These are phyloP conservation scores for Huntiella moniliformis DNA, from an alignment of 2,329 filamentous ascomycete species.

Conservation along the genomic window DNA sequence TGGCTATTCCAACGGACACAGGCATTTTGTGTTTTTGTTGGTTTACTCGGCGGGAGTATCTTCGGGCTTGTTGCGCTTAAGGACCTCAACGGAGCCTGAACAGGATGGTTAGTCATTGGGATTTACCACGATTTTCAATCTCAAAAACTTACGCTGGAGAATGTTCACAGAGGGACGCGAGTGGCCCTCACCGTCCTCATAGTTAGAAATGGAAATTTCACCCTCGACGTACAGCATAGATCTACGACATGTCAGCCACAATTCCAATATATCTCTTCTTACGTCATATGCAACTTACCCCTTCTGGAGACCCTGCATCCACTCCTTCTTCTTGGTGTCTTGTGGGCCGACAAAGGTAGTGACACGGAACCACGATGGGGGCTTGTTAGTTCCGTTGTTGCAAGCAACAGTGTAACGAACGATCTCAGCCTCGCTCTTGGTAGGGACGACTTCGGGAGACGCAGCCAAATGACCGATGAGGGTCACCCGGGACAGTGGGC, in stretches of 20 bases:
- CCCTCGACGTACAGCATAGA: constrained; percentile 69
- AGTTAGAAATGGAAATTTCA: constrained; percentile 50
- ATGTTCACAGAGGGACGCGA: constrained; percentile 46
- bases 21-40: not conserved
- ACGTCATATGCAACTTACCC: constrained; percentile 41
- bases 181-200: constrained; percentile 53
- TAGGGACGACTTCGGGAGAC: constrained; percentile 55
- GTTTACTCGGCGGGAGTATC: constrained; percentile 5
- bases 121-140: not conserved
- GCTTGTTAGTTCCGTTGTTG: constrained; percentile 45
- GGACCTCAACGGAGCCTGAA: constrained; percentile 26
- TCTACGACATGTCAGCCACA: constrained; percentile 24
- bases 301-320: constrained; percentile 56
- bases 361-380: constrained; percentile 74
- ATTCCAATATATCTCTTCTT: not conserved
- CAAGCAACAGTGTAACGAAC: constrained; percentile 62
- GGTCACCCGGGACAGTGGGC: constrained; percentile 58
- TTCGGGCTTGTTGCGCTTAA: constrained; percentile 21
- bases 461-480: constrained; percentile 71
- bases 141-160: constrained; percentile 50
- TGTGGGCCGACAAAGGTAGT: constrained; percentile 53
- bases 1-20: constrained; percentile 11
- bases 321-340: constrained; percentile 52
- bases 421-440: constrained; percentile 49
- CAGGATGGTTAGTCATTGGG: constrained; percentile 4